phyloP scores from a whole-genome alignment of 2,329 filamentous ascomycete genomes.

The Xylariaceae sp. region DNA sequence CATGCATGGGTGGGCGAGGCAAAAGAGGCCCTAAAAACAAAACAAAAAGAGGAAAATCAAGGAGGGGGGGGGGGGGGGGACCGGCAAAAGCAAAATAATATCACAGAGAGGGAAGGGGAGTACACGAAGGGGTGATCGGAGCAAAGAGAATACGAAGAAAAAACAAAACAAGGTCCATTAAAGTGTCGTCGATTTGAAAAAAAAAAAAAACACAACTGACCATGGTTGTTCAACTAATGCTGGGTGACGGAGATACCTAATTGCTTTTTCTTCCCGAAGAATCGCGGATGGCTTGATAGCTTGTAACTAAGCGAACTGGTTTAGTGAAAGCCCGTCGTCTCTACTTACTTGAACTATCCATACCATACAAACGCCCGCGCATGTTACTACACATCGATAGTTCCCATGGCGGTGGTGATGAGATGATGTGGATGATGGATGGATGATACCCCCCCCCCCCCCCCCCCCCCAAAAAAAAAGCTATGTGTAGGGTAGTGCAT shows the following conservation, averaged over 20 bases:
- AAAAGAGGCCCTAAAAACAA: not conserved
- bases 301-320: constrained; percentile 7
- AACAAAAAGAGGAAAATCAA: constrained; percentile 3
- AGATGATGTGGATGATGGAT: no score
- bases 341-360: not conserved
- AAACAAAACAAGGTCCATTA: not conserved
- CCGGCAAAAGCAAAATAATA: constrained; percentile 16
- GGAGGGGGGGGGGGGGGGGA: constrained; percentile 9
- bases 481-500: no score
- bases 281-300: constrained; percentile 9
- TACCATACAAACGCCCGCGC: not conserved
- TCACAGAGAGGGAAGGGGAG: constrained; percentile 3
- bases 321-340: no score
- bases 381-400: not conserved
- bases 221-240: not conserved
- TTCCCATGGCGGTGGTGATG: no score
- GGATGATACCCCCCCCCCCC: no score
- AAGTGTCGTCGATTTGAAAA: no score
- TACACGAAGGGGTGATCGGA: constrained; percentile 1
- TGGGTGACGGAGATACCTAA: not conserved
- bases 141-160: constrained; percentile 10
- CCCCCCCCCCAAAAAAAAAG: no score
- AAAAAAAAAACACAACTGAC: no score
- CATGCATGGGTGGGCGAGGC: not conserved
- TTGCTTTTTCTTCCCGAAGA: constrained; percentile 13